Percentiles rank a stretch among this genome's conserved stretches.
These are phyloP conservation scores for Chenopodium album DNA, from an alignment of 148 eudicot genomes.

Conservation along the genomic window DNA sequence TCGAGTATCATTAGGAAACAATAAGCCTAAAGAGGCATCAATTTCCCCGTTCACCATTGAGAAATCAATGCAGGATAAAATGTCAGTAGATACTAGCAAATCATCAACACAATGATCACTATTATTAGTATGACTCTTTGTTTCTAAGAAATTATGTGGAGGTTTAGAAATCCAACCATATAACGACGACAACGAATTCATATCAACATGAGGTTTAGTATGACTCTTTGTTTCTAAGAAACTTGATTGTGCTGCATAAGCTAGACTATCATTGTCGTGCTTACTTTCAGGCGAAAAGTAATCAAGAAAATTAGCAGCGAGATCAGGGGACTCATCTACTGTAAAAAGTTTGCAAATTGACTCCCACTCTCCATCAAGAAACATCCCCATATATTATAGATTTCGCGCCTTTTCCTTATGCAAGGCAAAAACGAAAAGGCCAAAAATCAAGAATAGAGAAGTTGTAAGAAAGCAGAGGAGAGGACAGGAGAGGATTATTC, in stretches of 20 bases:
- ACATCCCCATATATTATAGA: conserved; percentile 34
- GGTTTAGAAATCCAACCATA: conserved; percentile 3
- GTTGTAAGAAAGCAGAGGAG: not conserved
- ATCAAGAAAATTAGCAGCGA: conserved; percentile 25
- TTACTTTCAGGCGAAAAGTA: conserved; percentile 18
- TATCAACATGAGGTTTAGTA: not conserved
- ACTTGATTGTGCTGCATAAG: not conserved
- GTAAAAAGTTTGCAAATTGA: conserved; percentile 47
- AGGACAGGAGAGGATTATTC: conserved; percentile 7
- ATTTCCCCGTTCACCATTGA: conserved; percentile 9
- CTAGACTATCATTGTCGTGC: conserved; percentile 2
- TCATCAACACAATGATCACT: conserved; percentile 21
- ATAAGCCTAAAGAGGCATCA: conserved; percentile 8
- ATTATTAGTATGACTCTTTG: conserved; percentile 26
- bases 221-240: too few species aligned
- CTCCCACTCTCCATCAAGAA: conserved; percentile 53
- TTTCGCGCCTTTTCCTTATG: not conserved
- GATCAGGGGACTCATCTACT: conserved; percentile 34
- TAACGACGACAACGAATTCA: not conserved
- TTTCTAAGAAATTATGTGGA: not conserved
- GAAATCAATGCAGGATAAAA: conserved; percentile 26
- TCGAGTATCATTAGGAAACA: conserved; percentile 17
- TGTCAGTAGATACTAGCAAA: not conserved
- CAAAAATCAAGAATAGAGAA: too few species aligned
- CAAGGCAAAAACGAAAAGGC: not conserved